Evolutionary conservation across 2,329 filamentous ascomycete genomes (phyloP).

Genomic region (Phialophora expanda): DNA sequence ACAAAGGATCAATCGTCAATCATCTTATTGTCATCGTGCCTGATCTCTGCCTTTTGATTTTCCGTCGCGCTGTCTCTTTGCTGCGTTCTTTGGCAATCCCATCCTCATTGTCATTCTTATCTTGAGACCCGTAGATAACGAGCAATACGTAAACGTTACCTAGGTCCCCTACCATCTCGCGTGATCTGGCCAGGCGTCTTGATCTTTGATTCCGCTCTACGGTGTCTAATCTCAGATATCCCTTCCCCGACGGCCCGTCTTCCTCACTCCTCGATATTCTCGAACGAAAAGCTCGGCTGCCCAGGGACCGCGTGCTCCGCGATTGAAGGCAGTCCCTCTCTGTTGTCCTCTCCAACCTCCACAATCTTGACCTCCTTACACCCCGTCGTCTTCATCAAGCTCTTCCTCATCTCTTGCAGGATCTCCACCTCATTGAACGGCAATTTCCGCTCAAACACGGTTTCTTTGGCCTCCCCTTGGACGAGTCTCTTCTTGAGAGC

Average conservation of each 20-base stretch:
- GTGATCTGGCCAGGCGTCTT: neutral
- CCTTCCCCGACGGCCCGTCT: neutral
- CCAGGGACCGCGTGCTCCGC: constrained; percentile 83
- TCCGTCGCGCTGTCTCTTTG: neutral
- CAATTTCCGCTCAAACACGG: constrained; percentile 78
- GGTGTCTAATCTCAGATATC: neutral
- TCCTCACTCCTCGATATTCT: constrained; percentile 66
- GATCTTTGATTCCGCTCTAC: neutral
- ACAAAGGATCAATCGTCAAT: neutral
- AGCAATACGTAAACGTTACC: neutral
- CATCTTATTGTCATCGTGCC: neutral
- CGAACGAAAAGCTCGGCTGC: constrained; percentile 79
- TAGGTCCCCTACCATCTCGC: neutral
- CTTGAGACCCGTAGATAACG: neutral
- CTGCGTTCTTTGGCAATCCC: neutral
- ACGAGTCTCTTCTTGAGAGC: constrained; percentile 80
- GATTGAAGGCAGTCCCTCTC: constrained; percentile 60
- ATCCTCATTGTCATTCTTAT: neutral
- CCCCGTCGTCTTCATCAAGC: constrained; percentile 76
- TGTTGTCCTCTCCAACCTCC: constrained; percentile 69
- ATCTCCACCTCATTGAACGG: constrained; percentile 82
- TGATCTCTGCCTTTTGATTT: neutral
- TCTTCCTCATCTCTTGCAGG: constrained; percentile 76
- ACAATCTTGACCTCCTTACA: constrained; percentile 75
- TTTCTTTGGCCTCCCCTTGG: constrained; percentile 51